Evolutionary conservation across 257 asterid genomes (phyloP).

Genomic region (Rehmannia glutinosa): DNA sequence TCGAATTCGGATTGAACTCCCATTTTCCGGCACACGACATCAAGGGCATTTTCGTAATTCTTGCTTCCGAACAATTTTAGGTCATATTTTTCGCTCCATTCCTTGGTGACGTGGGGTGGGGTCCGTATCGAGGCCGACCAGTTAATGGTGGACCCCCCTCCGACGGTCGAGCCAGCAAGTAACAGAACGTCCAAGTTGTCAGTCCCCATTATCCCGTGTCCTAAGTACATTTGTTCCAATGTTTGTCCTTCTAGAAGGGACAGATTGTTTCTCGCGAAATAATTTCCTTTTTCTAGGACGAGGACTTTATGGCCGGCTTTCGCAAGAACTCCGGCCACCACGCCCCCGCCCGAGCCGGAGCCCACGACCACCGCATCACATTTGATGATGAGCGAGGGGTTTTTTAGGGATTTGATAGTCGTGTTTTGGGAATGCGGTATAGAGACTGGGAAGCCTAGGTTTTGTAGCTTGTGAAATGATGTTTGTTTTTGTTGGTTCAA

Average conservation of each 20-base stretch:
- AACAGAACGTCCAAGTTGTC: slow-evolving; percentile 44
- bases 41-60: slow-evolving; percentile 46
- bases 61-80: slow-evolving; percentile 47
- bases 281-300: slow-evolving; percentile 78
- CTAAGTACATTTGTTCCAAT: slow-evolving; percentile 76
- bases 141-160: slow-evolving; percentile 82
- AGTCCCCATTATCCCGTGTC: slow-evolving; percentile 47
- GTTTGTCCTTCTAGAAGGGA: slow-evolving; percentile 68
- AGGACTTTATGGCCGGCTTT: slow-evolving; percentile 71
- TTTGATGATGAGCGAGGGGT: slow-evolving; percentile 38
- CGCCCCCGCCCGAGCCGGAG: slow-evolving; percentile 94
- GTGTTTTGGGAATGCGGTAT: not conserved
- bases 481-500: slow-evolving; percentile 25
- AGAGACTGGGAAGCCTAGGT: slow-evolving; percentile 46
- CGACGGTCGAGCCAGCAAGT: slow-evolving; percentile 87
- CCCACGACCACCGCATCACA: slow-evolving; percentile 85
- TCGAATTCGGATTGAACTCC: slow-evolving; percentile 59
- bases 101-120: slow-evolving; percentile 57
- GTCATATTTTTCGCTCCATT: slow-evolving; percentile 50
- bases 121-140: slow-evolving; percentile 87
- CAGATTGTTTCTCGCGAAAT: slow-evolving; percentile 43
- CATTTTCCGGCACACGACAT: slow-evolving; percentile 64
- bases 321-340: slow-evolving; percentile 80
- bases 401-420: not conserved
- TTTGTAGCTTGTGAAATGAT: slow-evolving; percentile 24